These are phyloP conservation scores for Wickerhamomyces strasburgensis DNA, from an alignment of 805 yeast genomes.

Conservation along the genomic window DNA sequence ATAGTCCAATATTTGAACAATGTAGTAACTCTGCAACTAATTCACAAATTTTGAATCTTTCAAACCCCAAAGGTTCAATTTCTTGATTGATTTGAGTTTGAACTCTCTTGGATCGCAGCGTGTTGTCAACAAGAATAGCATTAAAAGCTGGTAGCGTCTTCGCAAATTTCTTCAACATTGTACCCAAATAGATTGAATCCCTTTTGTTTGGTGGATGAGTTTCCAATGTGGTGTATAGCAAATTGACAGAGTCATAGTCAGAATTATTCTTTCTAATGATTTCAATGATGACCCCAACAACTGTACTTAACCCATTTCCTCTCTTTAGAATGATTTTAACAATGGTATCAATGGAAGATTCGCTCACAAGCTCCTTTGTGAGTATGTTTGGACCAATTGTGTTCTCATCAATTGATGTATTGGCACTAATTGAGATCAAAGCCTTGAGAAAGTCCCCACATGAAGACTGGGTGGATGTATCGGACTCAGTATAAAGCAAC, in stretches of 20 bases:
- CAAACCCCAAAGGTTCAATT: slow-evolving; percentile 85
- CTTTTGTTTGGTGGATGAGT: slow-evolving; percentile 84
- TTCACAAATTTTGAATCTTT: slow-evolving; percentile 88
- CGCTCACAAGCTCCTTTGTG: slow-evolving; percentile 80
- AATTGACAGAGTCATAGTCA: slow-evolving; percentile 85
- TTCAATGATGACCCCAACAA: slow-evolving; percentile 91
- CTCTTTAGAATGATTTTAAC: slow-evolving; percentile 61
- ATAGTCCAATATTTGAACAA: slow-evolving; percentile 90
- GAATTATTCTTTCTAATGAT: slow-evolving; percentile 92
- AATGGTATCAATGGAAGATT: slow-evolving; percentile 53
- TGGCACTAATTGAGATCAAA: slow-evolving; percentile 89
- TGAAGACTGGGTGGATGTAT: slow-evolving; percentile 74
- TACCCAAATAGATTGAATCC: slow-evolving; percentile 89
- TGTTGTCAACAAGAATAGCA: slow-evolving; percentile 33
- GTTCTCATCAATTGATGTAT: slow-evolving; percentile 69
- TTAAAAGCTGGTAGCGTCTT: slow-evolving; percentile 54
- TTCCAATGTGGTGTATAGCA: slow-evolving; percentile 66
- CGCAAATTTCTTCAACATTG: slow-evolving; percentile 69
- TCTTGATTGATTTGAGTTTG: slow-evolving; percentile 45
- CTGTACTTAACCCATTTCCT: slow-evolving; percentile 82
- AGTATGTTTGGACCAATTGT: slow-evolving; percentile 93
- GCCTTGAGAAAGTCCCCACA: slow-evolving; percentile 94
- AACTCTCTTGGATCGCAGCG: slow-evolving; percentile 24
- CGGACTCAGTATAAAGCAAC: slow-evolving; percentile 55
- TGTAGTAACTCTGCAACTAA: slow-evolving; percentile 90